Conservation (phyloP, 106 monocot species). For the Dioscorea dumetorum region DNA sequence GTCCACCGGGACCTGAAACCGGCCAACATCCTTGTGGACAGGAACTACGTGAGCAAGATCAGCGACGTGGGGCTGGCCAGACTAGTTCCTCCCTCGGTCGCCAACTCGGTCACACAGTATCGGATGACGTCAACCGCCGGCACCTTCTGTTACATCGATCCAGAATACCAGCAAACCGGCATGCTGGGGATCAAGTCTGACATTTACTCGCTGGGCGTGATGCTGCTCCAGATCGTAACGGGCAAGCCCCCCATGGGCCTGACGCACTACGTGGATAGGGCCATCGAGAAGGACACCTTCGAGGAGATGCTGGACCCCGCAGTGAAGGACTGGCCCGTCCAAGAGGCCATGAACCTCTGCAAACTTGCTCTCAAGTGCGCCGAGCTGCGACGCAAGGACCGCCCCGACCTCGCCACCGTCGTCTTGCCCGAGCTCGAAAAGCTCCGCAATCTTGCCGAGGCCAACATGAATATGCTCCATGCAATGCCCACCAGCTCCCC, state of each 20-base stretch:
- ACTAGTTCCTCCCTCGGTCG: constrained; percentile 44
- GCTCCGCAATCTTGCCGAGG: constrained; percentile 33
- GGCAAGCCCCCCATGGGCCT: constrained; percentile 55
- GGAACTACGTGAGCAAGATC: constrained; percentile 65
- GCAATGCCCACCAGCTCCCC: constrained; percentile 3
- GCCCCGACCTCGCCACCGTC: constrained; percentile 39
- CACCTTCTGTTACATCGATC: constrained; percentile 76
- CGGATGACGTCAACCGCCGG: constrained; percentile 61
- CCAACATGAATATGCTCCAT: constrained; percentile 1
- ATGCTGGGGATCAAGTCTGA: constrained; percentile 67
- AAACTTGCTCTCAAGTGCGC: constrained; percentile 46
- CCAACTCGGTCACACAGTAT: constrained; percentile 52
- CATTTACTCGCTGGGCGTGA: constrained; percentile 60
- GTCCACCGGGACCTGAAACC: constrained; percentile 73
- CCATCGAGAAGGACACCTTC: constrained; percentile 42
- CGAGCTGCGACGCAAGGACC: constrained; percentile 51
- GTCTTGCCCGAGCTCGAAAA: constrained; percentile 52
- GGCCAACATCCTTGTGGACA: constrained; percentile 62
- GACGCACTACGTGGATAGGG: constrained; percentile 34
- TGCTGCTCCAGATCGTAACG: constrained; percentile 60
- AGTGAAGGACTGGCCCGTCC: constrained; percentile 48
- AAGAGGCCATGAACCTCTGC: constrained; percentile 36
- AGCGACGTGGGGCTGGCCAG: constrained; percentile 59
- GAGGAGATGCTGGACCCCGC: constrained; percentile 38
- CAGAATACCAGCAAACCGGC: constrained; percentile 66